These are phyloP conservation scores for Tetragonia tetragonoides DNA, from an alignment of 148 eudicot species.

Conservation along the genomic window DNA sequence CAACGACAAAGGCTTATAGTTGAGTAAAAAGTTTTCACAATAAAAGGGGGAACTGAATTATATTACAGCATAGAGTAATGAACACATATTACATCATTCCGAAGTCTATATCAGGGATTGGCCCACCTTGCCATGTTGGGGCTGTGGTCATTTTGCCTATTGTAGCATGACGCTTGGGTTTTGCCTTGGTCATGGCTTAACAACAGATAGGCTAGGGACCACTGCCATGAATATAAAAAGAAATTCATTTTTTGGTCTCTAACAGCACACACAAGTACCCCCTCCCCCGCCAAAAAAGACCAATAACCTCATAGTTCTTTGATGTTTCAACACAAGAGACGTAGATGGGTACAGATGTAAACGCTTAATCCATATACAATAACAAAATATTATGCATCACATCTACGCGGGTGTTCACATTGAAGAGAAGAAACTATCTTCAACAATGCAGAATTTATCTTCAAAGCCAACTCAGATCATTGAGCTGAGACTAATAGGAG, in stretches of 20 bases:
- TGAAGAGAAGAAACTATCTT: background rate
- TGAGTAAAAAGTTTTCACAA: background rate
- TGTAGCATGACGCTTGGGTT: too few relatives aligned
- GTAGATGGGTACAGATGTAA: background rate
- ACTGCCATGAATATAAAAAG: too few relatives aligned
- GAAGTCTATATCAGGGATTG: background rate
- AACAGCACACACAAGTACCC: background rate
- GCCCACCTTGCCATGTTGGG: background rate
- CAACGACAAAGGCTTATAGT: background rate
- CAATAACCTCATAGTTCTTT: background rate
- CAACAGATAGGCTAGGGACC: too few relatives aligned
- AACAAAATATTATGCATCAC: background rate
- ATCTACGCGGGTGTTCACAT: background rate
- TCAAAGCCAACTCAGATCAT: background rate
- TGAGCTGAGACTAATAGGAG: background rate
- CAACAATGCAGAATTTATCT: background rate
- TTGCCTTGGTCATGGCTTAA: too few relatives aligned
- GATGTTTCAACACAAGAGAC: background rate
- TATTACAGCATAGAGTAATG: background rate
- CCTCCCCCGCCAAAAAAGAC: background rate
- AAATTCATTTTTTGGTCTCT: background rate
- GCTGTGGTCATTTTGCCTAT: too few relatives aligned
- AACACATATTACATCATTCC: too few relatives aligned
- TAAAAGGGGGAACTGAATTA: background rate
- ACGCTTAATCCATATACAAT: background rate